Conservation (phyloP, 106 monocot genomes). For the Chionographis japonica region DNA sequence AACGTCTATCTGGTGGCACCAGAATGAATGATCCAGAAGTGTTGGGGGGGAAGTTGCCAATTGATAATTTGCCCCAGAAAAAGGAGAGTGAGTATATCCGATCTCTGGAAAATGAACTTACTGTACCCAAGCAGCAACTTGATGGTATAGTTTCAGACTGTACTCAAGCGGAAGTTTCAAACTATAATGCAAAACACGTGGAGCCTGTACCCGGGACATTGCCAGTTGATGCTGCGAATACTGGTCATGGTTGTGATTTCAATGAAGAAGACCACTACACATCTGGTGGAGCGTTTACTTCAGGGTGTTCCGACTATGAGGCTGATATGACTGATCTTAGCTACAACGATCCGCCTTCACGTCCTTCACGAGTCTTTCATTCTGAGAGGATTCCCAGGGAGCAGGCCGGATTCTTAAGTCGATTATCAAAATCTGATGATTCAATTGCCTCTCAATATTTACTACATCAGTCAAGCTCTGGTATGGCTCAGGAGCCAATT, state of each 20-base stretch:
- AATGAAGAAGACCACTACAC: slow-evolving; percentile 51
- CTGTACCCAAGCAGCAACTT: slow-evolving; percentile 15
- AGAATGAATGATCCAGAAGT: slow-evolving; percentile 14
- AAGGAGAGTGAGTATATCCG: slow-evolving; percentile 33
- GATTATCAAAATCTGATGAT: slow-evolving; percentile 92
- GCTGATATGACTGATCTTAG: slow-evolving; percentile 39
- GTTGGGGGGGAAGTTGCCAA: slow-evolving; percentile 16
- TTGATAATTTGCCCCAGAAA: slow-evolving; percentile 11
- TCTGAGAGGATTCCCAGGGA: slow-evolving; percentile 87
- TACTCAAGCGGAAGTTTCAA: slow-evolving; percentile 14
- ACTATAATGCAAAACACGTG: slow-evolving; percentile 25
- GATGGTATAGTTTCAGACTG: slow-evolving; percentile 16
- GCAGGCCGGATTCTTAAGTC: slow-evolving; percentile 52
- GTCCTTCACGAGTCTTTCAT: slow-evolving; percentile 52
- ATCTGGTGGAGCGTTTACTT: slow-evolving; percentile 43
- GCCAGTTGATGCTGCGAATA: slow-evolving; percentile 18
- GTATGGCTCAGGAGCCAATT: slow-evolving; percentile 45
- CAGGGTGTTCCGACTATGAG: slow-evolving; percentile 59
- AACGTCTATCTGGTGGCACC: slow-evolving; percentile 10
- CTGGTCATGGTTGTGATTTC: slow-evolving; percentile 26
- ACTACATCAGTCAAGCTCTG: slow-evolving; percentile 48
- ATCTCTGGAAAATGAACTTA: slow-evolving; percentile 20
- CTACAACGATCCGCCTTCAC: slow-evolving; percentile 40
- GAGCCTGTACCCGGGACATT: slow-evolving; percentile 20
- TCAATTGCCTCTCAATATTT: slow-evolving; percentile 64